These are phyloP conservation scores for Candida odintsovae DNA, from an alignment of 805 yeast species.

Conservation along the genomic window DNA sequence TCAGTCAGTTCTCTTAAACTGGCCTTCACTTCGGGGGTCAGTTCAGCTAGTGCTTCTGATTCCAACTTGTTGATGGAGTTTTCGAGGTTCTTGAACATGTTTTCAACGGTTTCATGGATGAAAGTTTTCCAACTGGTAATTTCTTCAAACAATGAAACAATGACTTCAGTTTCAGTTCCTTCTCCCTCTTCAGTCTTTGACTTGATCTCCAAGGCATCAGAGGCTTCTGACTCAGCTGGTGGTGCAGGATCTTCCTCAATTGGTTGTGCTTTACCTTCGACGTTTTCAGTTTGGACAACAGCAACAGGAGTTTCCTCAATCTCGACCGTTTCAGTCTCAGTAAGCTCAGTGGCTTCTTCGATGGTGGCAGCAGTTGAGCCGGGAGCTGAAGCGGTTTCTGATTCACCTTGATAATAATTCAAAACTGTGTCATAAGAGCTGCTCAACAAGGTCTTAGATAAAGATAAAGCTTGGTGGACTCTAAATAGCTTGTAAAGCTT, in stretches of 20 bases:
- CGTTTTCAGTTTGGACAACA: background rate
- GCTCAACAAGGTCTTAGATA: slow-evolving; percentile 12
- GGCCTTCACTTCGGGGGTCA: slow-evolving; percentile 28
- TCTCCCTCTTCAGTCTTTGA: slow-evolving; percentile 3
- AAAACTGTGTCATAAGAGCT: slow-evolving; percentile 14
- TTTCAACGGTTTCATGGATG: slow-evolving; percentile 32
- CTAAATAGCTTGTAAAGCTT: slow-evolving; percentile 15
- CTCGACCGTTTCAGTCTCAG: background rate
- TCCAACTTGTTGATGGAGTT: slow-evolving; percentile 29
- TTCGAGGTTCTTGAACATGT: slow-evolving; percentile 34
- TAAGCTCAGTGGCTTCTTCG: slow-evolving; percentile 4
- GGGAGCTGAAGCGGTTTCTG: background rate
- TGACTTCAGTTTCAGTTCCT: slow-evolving; percentile 5
- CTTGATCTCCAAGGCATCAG: background rate
- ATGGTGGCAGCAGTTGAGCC: background rate
- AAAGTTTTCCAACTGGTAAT: slow-evolving; percentile 30
- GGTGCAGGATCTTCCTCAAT: slow-evolving; percentile 6
- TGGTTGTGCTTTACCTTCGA: slow-evolving; percentile 1
- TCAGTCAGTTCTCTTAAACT: slow-evolving; percentile 29
- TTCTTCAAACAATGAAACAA: slow-evolving; percentile 26
- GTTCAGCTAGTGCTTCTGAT: slow-evolving; percentile 18
- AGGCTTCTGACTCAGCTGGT: background rate
- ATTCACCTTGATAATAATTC: background rate
- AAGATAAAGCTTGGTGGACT: slow-evolving; percentile 13
- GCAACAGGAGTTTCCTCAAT: background rate